Evolutionary conservation across 768 basidiomycete species (phyloP).

Genomic region (Termitomyces titanicus): DNA sequence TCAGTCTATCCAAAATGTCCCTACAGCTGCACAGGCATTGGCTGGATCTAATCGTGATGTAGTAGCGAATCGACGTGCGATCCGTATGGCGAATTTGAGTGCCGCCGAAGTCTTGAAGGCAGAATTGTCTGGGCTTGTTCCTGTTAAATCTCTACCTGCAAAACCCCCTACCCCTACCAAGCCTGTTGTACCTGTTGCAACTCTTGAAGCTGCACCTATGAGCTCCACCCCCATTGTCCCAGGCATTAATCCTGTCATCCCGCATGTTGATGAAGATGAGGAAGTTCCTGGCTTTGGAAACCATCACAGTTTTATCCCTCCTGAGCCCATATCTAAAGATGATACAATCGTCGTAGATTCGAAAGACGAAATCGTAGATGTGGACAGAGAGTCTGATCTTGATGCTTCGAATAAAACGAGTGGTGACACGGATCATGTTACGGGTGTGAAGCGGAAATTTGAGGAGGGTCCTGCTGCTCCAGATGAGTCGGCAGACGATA

Average conservation of each 20-base stretch:
- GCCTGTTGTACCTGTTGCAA: conserved; percentile 20
- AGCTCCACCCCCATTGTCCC: conserved; percentile 14
- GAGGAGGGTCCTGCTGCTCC: conserved; percentile 42
- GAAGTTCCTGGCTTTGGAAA: conserved; percentile 38
- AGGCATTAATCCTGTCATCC: conserved; percentile 1
- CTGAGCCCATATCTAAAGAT: conserved; percentile 9
- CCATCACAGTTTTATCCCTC: conserved; percentile 12
- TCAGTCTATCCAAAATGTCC: conserved; percentile 53
- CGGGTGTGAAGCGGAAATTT: conserved; percentile 43
- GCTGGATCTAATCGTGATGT: conserved; percentile 88
- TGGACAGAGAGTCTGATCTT: conserved; percentile 28
- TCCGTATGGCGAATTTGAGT: conserved; percentile 95
- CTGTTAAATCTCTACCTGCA: conserved; percentile 41
- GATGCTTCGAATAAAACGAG: conserved; percentile 19
- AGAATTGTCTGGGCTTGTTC: conserved; percentile 64
- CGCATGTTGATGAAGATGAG: conserved; percentile 21
- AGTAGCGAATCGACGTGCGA: conserved; percentile 84
- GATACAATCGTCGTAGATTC: conserved; percentile 14
- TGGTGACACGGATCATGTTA: conserved; percentile 16
- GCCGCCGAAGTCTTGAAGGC: conserved; percentile 94
- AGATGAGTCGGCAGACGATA: conserved; percentile 37
- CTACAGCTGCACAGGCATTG: conserved; percentile 67
- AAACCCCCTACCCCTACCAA: conserved; percentile 29
- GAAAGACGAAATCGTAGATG: conserved; percentile 27
- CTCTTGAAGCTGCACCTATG: conserved; percentile 29